Evolutionary conservation across 208 protist genomes (phyloP), one percentile per base, ranked within the genome.

Genomic region (Trypanosoma caninum): DNA sequence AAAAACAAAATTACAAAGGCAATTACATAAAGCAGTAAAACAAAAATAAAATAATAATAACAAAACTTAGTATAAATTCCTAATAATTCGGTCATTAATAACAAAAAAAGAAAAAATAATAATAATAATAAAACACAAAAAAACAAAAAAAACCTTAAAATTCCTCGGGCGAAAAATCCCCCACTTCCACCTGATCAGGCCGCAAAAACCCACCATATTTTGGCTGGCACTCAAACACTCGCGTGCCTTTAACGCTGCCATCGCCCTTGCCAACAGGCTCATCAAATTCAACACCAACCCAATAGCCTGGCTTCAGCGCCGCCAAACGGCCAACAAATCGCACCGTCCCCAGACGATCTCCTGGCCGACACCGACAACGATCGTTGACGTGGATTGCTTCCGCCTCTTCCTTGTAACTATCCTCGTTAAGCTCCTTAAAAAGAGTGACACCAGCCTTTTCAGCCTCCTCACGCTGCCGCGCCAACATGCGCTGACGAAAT

Each of bases 231-330:
- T 80, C 63, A 64, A 98, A 98, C 28, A 97, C 89, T 42, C 57
- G 51, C 22, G 73, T 76, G 4, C 90, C 91, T 64, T 97, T 98
- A 20, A 97, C 89, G 14, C 76, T 75, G 27, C 97, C 97, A 65
- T 98, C 82, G 20, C 91, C 92, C 56, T 98, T 98, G 16, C 97
- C 97, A 2, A 97, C 74, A 35, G 97, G 97, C 67, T 97, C 90
- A 57, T 98, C 96, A 27, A 98, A 95, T 69, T 94, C 71, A 6
- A 98, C 87, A 53, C 93, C 93, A 44, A 97, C 56, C 89, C 90
- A 97, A 59, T 81, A 97, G 7, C 93, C 93, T 9, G 78, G 79
- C 73, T 93, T 93, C 52, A 96, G 74, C 55, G 68, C 38, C 3
- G 78, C 74, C 8, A 94, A 74, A 23, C 88, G 87, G 14, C 93